Evolutionary conservation across 176 grass and related monocot genomes (phyloP).

Genomic region (Aegilops speltoides): DNA sequence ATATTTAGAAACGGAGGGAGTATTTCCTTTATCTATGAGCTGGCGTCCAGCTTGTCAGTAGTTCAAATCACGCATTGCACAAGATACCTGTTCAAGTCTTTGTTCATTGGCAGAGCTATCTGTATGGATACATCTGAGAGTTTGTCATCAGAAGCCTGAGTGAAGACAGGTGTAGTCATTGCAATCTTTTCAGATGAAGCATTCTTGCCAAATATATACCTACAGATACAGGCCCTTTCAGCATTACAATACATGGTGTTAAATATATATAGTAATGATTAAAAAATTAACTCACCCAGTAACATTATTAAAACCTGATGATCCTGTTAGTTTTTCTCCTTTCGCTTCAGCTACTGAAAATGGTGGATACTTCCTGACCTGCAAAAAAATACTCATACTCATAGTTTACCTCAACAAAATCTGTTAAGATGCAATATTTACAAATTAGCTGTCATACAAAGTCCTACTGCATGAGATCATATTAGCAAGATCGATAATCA

Average conservation of each 20-base stretch:
- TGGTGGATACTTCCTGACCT: constrained; percentile 78
- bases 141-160: constrained; percentile 67
- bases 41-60: background rate
- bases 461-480: background rate
- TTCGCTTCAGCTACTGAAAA: constrained; percentile 84
- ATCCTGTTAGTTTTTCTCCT: constrained; percentile 94
- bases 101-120: constrained; percentile 69
- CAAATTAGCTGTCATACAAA: background rate
- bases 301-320: constrained; percentile 86
- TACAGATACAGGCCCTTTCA: constrained; percentile 35
- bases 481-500: background rate
- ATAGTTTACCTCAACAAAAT: constrained; percentile 5
- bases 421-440: background rate
- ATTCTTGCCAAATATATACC: constrained; percentile 97
- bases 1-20: too few relatives aligned
- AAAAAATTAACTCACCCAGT: constrained; percentile 58
- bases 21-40: background rate
- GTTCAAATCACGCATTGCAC: background rate
- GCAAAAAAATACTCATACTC: constrained; percentile 6
- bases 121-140: constrained; percentile 88
- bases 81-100: constrained; percentile 62
- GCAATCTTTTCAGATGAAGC: constrained; percentile 83
- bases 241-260: background rate
- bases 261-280: background rate
- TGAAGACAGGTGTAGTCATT: constrained; percentile 98